Base-by-base conservation (phyloP, 768 basidiomycete species). In the Arthromyces matolae region DNA sequence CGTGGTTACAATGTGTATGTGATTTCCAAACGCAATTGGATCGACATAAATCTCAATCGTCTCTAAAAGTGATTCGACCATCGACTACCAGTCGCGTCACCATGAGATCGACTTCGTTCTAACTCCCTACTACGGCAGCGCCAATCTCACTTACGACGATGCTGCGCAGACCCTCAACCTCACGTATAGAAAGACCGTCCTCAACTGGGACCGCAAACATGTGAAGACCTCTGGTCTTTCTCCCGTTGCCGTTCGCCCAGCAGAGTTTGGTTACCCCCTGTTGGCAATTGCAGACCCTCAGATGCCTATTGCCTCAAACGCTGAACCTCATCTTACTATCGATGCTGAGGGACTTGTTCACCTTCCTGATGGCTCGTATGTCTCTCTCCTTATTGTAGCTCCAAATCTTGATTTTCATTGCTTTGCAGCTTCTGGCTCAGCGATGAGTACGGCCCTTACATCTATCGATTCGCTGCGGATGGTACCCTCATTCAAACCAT, bases 391-490 rank as follows among this genome's bases (percentile, higher is more conserved):
- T 31, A 22, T 16, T 12, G 3, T 25, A 10, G 43, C 10, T 18
- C 9, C 23, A 18, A 4, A 1, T 35, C 2, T 16, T 35, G 22
- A 16, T 8, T 6, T 45, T 5, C 24, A 14, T n/a, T n/a, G n/a
- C n/a, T n/a, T n/a, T 33, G 7, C 47, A 81, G 80, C 0, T 81
- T 72, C 63, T 84, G 80, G 81, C 68, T 78, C 24, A 79, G 78
- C 53, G 84, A 86, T 58, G 83, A 85, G 63, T 85, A 85, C 52
- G 84, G 82, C 2, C 80, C 81, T 3, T 80, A 81, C 57, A 78
- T 85, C 51, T 82, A 84, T 61, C 72, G 69, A 13, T 78, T 79
- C 62, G 62, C 71, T 0, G 56, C 68, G 0, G 60, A 64, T 16
- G 81, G 81, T 1, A 53, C 68, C 1, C 64, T 85, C 7, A 60